Evolutionary conservation across 75 land plant genomes (phyloP), one percentile per base, ranked within the genome.

Genomic region (Pinus taeda): DNA sequence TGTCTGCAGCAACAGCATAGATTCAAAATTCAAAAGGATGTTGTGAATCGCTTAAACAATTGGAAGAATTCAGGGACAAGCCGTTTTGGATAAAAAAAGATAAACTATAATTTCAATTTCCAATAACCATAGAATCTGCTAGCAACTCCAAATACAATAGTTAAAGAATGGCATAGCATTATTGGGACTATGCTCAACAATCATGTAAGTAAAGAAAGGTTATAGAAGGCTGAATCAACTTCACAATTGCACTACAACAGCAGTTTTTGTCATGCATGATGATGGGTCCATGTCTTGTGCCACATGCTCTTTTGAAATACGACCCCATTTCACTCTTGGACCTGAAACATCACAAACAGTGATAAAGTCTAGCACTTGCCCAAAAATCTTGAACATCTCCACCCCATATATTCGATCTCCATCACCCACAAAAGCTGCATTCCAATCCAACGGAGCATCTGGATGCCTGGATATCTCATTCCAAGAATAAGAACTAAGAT

Each of bases 381-480:
- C 94, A 80, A 93, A 93, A 58, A 93, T 86, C 75, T 91, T 93
- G 76, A 91, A 93, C 96, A 93, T 91, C 73, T 93, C 96, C 24
- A 91, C 76, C 26, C 92, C 94, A 82, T 83, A 93, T 66, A 93
- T 85, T 59, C 61, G 69, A 57, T 82, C 78, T 22, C 83, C 73
- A 62, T 89, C 84, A 7, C 85, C 87, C 15, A 86, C 87, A 83
- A 87, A 93, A 22, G 80, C 83, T 66, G 96, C 92, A 81, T 93
- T 89, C 90, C 94, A 89, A 72, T 93, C 96, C 89, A 93, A 85
- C 5, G 96, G 96, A 15, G 96, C 96, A 88, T 93, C 96, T 22
- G 96, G 96, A 69, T 93, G 96, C 36, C 65, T 81, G 9, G 88
- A 85, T 45, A 87, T 84, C 82, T 91, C 90, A 4, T 49, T 77